Conservation (phyloP, 805 yeast species). For the Dipodascopsis tothii region DNA sequence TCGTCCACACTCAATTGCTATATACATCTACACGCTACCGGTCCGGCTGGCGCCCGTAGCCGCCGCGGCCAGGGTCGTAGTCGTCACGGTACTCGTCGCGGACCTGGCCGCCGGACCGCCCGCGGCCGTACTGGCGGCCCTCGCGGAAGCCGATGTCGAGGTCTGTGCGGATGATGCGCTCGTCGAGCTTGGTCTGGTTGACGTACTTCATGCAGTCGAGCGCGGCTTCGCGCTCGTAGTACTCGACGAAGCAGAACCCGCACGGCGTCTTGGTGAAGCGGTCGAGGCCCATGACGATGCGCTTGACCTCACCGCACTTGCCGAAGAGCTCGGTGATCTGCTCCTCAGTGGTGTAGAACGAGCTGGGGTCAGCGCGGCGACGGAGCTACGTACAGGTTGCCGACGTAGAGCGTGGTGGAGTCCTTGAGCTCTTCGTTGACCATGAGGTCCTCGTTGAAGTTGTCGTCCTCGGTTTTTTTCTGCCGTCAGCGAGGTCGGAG, state of each 20-base stretch:
- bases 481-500: not conserved
- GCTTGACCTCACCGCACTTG: conserved; percentile 64
- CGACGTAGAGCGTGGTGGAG: conserved; percentile 80
- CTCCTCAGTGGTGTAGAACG: conserved; percentile 90
- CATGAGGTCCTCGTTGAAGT: not conserved
- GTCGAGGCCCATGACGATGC: conserved; percentile 91
- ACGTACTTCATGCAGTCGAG: conserved; percentile 75
- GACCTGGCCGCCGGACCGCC: conserved; percentile 86
- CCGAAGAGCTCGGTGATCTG: conserved; percentile 82
- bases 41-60: conserved; percentile 29
- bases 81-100: conserved; percentile 53
- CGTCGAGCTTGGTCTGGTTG: conserved; percentile 76
- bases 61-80: conserved; percentile 41
- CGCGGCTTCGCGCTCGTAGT: conserved; percentile 59
- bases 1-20: no score
- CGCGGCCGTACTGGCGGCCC: conserved; percentile 94
- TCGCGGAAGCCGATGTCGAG: conserved; percentile 93
- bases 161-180: conserved; percentile 73
- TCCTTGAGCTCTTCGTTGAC: conserved; percentile 46
- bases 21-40: no score
- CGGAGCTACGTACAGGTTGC: conserved; percentile 47
- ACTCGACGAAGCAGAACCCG: conserved; percentile 91
- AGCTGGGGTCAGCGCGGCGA: conserved; percentile 25
- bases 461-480: not conserved
- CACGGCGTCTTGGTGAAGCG: conserved; percentile 87